phyloP scores from a whole-genome alignment of 495 filamentous ascomycete genomes.

The Amphirosellinia nigrospora region DNA sequence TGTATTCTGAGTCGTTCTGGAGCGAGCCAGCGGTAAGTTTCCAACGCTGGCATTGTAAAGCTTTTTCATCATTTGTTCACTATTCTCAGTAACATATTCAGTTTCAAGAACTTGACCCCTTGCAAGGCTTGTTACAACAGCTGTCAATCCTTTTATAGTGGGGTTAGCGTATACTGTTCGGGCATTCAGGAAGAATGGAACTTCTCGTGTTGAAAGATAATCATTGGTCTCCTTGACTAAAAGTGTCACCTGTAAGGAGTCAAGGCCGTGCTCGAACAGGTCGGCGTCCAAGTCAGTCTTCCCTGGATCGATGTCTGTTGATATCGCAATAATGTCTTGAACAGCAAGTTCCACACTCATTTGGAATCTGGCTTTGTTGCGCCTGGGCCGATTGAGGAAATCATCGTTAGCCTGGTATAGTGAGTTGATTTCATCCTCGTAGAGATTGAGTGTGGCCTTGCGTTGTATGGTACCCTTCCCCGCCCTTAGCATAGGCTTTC shows the following conservation, averaged over 20 bases:
- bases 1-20: not conserved
- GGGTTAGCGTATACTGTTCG: slow-evolving; percentile 18
- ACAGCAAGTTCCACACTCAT: slow-evolving; percentile 3
- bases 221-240: slow-evolving; percentile 2
- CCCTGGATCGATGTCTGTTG: not conserved
- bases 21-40: slow-evolving; percentile 11
- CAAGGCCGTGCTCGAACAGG: slow-evolving; percentile 48
- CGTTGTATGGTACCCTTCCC: slow-evolving; percentile 59
- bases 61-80: no score
- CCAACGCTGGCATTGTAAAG: not conserved
- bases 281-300: slow-evolving; percentile 32
- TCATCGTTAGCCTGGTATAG: slow-evolving; percentile 39
- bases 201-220: not conserved
- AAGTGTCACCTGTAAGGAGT: slow-evolving; percentile 44
- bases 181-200: not conserved
- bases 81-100: no score
- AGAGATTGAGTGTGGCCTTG: slow-evolving; percentile 48
- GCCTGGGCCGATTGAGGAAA: not conserved
- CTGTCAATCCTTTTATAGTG: not conserved
- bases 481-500: slow-evolving; percentile 53
- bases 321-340: not conserved
- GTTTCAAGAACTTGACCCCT: no score
- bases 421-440: slow-evolving; percentile 51
- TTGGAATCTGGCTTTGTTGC: not conserved
- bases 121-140: no score